Evolutionary conservation across 2,329 filamentous ascomycete species (phyloP), one percentile per base, ranked within the genome.

Genomic region (Westerdykella aurantiaca): DNA sequence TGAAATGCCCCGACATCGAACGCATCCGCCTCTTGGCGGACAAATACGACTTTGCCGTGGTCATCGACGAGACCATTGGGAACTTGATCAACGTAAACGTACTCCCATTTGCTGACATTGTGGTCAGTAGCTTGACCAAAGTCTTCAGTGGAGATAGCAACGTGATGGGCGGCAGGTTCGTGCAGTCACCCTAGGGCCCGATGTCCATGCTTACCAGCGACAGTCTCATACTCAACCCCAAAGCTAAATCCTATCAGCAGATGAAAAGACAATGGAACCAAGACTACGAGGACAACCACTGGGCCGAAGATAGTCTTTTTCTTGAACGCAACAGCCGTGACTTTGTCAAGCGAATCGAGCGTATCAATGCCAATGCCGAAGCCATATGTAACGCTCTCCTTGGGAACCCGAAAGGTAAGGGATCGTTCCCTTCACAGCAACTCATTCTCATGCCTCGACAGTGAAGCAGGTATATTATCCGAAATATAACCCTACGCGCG

Each of bases 121-220:
- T 97, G 5, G 91, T 95, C 44, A 95, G 88, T 73, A 95, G 88
- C 63, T 74, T 98, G 46, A 97, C 93, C 39, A 98, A 98, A 68
- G 85, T 97, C 42, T 98, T 98, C 71, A 95, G 88, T 44, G 93
- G 93, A 40, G 93, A 96, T 68, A 93, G 88, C 66, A 97, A 98
- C 66, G 93, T 98, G 53, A 97, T 97, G 91, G 93, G 90, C 46
- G 93, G 93, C 44, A 86, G 83, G 72, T 72, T 51, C 44, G 55
- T 50, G 35, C 17, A 34, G 22, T 5, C 7, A 14, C 17, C n/a
- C 16, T 25, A 38, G 10, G 4, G 25, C 13, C 6, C 1, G 11
- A 37, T 31, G n/a, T 31, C 18, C 11, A 11, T 33, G 41, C 50
- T 57, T 9, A 60, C 43, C 31, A 7, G 14, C 10, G 7, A 18